These are phyloP conservation scores for Penicillium pulvis DNA, from an alignment of 495 filamentous ascomycete species.

Conservation along the genomic window DNA sequence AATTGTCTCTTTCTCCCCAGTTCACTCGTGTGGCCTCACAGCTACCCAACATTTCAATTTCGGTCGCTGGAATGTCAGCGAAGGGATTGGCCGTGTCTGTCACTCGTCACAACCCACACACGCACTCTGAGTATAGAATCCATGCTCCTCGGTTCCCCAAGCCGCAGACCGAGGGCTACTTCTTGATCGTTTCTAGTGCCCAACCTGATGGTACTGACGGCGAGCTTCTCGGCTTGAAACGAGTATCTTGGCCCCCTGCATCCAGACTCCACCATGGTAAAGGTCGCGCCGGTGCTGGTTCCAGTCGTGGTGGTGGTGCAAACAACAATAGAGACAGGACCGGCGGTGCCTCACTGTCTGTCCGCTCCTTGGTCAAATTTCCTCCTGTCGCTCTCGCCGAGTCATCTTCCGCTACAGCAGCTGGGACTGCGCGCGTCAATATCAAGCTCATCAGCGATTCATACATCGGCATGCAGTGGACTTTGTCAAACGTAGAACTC, in stretches of 20 bases:
- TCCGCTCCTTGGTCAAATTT: conserved; percentile 60
- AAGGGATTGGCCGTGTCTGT: conserved; percentile 63
- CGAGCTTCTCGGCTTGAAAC: conserved; percentile 81
- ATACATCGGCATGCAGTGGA: conserved; percentile 81
- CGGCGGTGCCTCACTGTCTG: conserved; percentile 16
- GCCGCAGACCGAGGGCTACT: conserved; percentile 92
- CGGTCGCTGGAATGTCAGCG: conserved; percentile 59
- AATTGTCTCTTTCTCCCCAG: conserved; percentile 32
- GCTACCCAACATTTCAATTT: conserved; percentile 70
- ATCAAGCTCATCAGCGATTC: conserved; percentile 79
- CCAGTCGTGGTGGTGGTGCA: conserved; percentile 33
- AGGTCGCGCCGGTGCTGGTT: conserved; percentile 22
- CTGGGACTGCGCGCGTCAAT: conserved; percentile 53
- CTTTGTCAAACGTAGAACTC: conserved; percentile 32
- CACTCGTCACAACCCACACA: conserved; percentile 64
- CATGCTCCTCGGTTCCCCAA: conserved; percentile 91
- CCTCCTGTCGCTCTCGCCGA: conserved; percentile 43
- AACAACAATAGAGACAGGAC: conserved; percentile 19
- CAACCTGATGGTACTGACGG: conserved; percentile 60
- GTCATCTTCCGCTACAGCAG: conserved; percentile 15
- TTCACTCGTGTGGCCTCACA: conserved; percentile 59
- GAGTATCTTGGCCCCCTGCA: conserved; percentile 69
- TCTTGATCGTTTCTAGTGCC: conserved; percentile 63
- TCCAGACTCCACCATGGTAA: conserved; percentile 29
- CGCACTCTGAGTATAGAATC: conserved; percentile 65